phyloP scores from a whole-genome alignment of 495 filamentous ascomycete genomes.

The Penicillium dipodomyicola region DNA sequence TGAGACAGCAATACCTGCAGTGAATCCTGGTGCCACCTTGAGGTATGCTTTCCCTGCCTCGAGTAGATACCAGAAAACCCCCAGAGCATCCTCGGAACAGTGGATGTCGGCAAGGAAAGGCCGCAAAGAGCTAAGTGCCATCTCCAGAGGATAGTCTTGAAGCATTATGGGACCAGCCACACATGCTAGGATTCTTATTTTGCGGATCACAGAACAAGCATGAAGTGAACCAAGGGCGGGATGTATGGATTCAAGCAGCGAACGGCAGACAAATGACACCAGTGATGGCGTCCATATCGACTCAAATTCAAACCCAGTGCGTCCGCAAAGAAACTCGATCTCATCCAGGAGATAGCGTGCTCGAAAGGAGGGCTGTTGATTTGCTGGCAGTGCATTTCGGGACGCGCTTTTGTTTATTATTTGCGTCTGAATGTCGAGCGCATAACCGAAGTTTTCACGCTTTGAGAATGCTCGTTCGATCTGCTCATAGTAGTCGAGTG shows the following conservation, averaged over 20 bases:
- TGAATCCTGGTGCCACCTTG: slow-evolving; percentile 62
- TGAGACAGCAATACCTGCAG: slow-evolving; percentile 73
- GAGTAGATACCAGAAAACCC: slow-evolving; percentile 82
- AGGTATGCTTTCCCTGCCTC: slow-evolving; percentile 66
- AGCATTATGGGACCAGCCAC: slow-evolving; percentile 69
- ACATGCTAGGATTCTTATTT: slow-evolving; percentile 76
- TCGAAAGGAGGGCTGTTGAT: slow-evolving; percentile 84
- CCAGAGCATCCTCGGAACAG: slow-evolving; percentile 90
- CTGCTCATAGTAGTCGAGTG: slow-evolving; percentile 70
- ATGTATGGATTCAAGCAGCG: slow-evolving; percentile 75
- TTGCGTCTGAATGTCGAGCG: slow-evolving; percentile 58
- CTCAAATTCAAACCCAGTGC: slow-evolving; percentile 59
- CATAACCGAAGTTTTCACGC: slow-evolving; percentile 54
- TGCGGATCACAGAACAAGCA: slow-evolving; percentile 81
- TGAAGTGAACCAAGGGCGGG: slow-evolving; percentile 85
- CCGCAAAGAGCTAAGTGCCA: slow-evolving; percentile 78
- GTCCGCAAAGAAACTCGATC: slow-evolving; percentile 71
- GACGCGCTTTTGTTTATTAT: slow-evolving; percentile 67
- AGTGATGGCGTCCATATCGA: slow-evolving; percentile 75
- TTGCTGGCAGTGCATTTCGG: slow-evolving; percentile 57
- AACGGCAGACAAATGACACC: slow-evolving; percentile 71
- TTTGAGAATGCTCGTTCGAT: slow-evolving; percentile 71
- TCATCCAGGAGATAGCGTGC: slow-evolving; percentile 70
- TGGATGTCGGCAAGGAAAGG: slow-evolving; percentile 76
- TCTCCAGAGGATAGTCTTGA: slow-evolving; percentile 82